phyloP scores from a whole-genome alignment of 768 basidiomycete species.

The Hemileccinum impolitum region DNA sequence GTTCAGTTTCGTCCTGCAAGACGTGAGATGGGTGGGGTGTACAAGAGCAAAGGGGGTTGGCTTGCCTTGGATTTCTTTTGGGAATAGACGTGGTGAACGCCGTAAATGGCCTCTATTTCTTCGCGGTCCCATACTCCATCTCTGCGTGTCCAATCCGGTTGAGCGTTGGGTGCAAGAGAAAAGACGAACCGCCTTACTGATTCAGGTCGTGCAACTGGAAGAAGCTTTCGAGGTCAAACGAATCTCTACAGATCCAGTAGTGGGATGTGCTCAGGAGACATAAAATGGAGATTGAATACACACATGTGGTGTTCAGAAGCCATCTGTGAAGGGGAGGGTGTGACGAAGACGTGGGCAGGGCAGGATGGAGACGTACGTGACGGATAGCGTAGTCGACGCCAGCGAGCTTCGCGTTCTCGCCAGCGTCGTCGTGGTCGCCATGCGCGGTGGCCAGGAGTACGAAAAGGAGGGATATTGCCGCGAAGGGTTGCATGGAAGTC shows the following conservation, averaged over 20 bases:
- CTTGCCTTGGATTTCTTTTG: conserved; percentile 73
- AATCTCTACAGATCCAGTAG: conserved; percentile 50
- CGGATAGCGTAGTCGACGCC: conserved; percentile 68
- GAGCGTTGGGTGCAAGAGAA: neutral
- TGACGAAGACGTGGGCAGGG: conserved; percentile 11
- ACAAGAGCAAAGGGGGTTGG: neutral
- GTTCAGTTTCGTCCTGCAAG: conserved; percentile 65
- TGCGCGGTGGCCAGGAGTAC: conserved; percentile 45
- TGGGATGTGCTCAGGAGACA: neutral
- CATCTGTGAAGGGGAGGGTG: conserved; percentile 57
- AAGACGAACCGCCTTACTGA: conserved; percentile 41
- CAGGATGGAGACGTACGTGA: conserved; percentile 64
- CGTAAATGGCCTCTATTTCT: conserved; percentile 95
- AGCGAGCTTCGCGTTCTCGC: conserved; percentile 56
- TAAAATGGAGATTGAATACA: conserved; percentile 14
- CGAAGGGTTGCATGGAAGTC: conserved; percentile 46
- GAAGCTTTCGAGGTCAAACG: conserved; percentile 84
- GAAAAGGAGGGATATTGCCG: conserved; percentile 40
- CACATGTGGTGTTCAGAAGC: conserved; percentile 86
- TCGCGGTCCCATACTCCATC: conserved; percentile 80
- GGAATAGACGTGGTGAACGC: conserved; percentile 88
- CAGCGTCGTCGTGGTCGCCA: conserved; percentile 54
- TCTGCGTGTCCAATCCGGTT: conserved; percentile 32
- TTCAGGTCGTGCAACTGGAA: conserved; percentile 95
- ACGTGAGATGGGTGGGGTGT: neutral